Evolutionary conservation across 2,329 filamentous ascomycete genomes (phyloP), one percentile per base, ranked within the genome.

Genomic region (Leptographium procerum): DNA sequence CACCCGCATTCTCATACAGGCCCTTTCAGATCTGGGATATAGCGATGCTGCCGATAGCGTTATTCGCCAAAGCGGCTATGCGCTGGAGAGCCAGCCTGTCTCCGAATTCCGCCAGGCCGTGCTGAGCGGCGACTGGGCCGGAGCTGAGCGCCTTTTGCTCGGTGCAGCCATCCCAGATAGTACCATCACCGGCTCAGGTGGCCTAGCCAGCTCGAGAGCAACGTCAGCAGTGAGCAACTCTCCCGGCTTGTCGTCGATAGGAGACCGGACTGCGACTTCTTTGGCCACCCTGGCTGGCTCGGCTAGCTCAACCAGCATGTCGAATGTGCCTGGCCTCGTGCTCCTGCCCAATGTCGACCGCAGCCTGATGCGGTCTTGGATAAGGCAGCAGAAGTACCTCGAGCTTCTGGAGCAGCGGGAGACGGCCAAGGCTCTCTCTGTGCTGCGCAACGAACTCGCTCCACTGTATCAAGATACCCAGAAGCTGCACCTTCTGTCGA

Each of bases 311-410:
- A n/a, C n/a, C n/a, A n/a, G n/a, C n/a, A n/a, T n/a, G n/a, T 7
- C 14, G 4, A 16, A 11, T 48, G 47, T 29, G 34, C 64, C 66
- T 11, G 89, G 86, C 2, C 75, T 99, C 57, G 82, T 89, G 19
- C 78, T 97, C 57, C 83, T 86, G 19, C 82, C 88, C 50, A 86
- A 83, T 28, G 87, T 89, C 8, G 87, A 96, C 66, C 80, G 81
- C 59, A 84, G 86, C 64, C 78, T 87, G 56, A 92, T 99, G 87
- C 81, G 86, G 52, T 96, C 97, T 70, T 86, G 85, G 76, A 77
- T 99, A 66, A 82, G 92, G 63, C 88, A 95, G 69, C 94, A 99
- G 69, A 97, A 97, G 70, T 99, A 92, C 66, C 77, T 99, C 33
- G 94, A 99, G 73, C 75, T 96, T 10, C 75, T 99, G 50, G 91